These are phyloP conservation scores for Hsuehochloa calcarea DNA, from an alignment of 176 grass and related monocot species.

Conservation along the genomic window DNA sequence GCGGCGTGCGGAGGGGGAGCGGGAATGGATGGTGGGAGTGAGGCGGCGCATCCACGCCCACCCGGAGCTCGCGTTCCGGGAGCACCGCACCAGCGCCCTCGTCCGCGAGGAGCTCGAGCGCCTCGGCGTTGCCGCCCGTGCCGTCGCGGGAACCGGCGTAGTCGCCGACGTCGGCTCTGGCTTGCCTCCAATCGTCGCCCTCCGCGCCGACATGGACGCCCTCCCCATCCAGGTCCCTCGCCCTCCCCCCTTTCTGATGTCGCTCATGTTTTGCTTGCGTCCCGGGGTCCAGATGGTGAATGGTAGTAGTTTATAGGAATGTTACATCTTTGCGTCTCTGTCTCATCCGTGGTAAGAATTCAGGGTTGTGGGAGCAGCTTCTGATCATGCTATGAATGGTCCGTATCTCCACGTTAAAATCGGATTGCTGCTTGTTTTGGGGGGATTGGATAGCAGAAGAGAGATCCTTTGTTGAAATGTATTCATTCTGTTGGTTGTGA, in stretches of 20 bases:
- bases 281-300: background rate
- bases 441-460: background rate
- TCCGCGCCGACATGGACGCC: slow-evolving; percentile 96
- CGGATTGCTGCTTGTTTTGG: background rate
- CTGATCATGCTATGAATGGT: background rate
- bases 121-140: slow-evolving; percentile 50
- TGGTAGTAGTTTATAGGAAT: background rate
- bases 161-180: slow-evolving; percentile 79
- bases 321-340: background rate
- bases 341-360: background rate
- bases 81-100: slow-evolving; percentile 72
- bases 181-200: slow-evolving; percentile 58
- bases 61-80: slow-evolving; percentile 83
- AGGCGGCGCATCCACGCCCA: slow-evolving; percentile 80
- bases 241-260: background rate
- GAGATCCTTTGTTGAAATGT: background rate
- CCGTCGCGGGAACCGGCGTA: slow-evolving; percentile 65
- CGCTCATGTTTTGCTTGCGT: background rate
- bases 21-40: slow-evolving; percentile 64
- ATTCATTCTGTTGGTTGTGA: background rate
- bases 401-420: background rate
- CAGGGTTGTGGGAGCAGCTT: background rate
- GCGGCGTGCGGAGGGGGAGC: slow-evolving; percentile 45
- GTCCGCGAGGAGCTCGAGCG: slow-evolving; percentile 71
- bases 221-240: slow-evolving; percentile 66